phyloP scores from a whole-genome alignment of 768 basidiomycete species.

The Trametes cingulata region DNA sequence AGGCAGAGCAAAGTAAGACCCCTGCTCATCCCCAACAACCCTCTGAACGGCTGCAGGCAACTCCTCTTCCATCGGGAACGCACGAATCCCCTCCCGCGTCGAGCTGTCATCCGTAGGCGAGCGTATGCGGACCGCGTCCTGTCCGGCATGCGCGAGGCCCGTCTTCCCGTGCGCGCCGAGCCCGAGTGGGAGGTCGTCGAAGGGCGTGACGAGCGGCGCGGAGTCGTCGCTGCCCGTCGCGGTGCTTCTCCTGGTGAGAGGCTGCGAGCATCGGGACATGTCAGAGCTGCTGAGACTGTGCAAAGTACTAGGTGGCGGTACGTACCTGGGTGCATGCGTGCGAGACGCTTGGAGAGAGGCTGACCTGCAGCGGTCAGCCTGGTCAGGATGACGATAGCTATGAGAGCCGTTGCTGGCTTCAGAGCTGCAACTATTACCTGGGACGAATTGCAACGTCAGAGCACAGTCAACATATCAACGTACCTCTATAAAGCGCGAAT shows the following conservation, averaged over 20 bases:
- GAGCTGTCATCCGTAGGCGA: not conserved
- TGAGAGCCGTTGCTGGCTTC: no score
- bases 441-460: no score
- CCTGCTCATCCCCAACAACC: not conserved
- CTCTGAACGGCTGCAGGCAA: not conserved
- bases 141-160: not conserved
- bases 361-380: no score
- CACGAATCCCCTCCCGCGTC: not conserved
- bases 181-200: not conserved
- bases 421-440: no score
- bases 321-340: not conserved
- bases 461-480: no score
- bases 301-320: not conserved
- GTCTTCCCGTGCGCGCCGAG: not conserved
- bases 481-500: no score
- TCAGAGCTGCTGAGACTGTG: not conserved
- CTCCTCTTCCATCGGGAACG: not conserved
- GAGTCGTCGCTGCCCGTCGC: constrained; percentile 11
- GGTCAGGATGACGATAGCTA: no score
- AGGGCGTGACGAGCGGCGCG: constrained; percentile 8
- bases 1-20: constrained; percentile 5
- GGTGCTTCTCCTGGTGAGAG: constrained; percentile 10
- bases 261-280: constrained; percentile 1
- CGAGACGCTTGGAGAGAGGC: not conserved
- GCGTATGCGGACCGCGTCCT: constrained; percentile 2